A percentile compares a stretch with the other conserved stretches of the same genome.
phyloP scores from a whole-genome alignment of 345 rosid genomes.

The Rubroshorea leprosula region DNA sequence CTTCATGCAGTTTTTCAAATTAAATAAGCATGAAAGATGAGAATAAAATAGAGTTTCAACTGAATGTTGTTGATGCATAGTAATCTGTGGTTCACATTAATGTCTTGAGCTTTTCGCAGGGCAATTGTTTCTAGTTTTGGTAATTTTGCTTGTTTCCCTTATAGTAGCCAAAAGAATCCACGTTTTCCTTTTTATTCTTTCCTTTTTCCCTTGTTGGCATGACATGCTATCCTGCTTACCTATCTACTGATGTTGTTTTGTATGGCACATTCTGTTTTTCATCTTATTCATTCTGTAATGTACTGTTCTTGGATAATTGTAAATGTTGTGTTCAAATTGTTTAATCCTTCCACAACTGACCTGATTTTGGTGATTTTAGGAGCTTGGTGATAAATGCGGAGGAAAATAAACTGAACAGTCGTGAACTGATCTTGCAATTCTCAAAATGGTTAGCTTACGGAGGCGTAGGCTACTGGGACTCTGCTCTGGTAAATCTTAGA shows the following conservation, averaged over 20 bases:
- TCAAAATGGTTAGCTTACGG: slow-evolving; percentile 82
- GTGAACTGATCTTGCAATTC: slow-evolving; percentile 17
- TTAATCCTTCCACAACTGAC: slow-evolving; percentile 3
- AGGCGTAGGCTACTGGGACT: slow-evolving; percentile 87
- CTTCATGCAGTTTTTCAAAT: background rate
- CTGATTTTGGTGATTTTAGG: slow-evolving; percentile 19
- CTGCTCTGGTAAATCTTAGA: slow-evolving; percentile 64
- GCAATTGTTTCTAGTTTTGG: background rate
- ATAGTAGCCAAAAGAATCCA: background rate
- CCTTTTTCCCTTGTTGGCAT: background rate
- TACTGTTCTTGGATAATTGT: background rate
- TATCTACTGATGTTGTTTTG: slow-evolving; percentile 4
- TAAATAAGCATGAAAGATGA: slow-evolving; percentile 2
- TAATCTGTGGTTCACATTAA: background rate
- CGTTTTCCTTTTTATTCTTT: background rate
- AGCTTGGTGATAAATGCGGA: slow-evolving; percentile 21
- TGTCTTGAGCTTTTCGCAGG: slow-evolving; percentile 2
- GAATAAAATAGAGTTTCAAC: background rate
- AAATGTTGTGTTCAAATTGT: background rate
- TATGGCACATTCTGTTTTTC: slow-evolving; percentile 6
- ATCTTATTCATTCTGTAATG: background rate
- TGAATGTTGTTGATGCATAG: background rate
- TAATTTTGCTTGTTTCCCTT: slow-evolving; percentile 6
- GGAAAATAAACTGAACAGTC: slow-evolving; percentile 14
- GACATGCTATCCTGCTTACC: slow-evolving; percentile 1